phyloP scores from a whole-genome alignment of 2,329 filamentous ascomycete genomes.

The Drechslera avenae region DNA sequence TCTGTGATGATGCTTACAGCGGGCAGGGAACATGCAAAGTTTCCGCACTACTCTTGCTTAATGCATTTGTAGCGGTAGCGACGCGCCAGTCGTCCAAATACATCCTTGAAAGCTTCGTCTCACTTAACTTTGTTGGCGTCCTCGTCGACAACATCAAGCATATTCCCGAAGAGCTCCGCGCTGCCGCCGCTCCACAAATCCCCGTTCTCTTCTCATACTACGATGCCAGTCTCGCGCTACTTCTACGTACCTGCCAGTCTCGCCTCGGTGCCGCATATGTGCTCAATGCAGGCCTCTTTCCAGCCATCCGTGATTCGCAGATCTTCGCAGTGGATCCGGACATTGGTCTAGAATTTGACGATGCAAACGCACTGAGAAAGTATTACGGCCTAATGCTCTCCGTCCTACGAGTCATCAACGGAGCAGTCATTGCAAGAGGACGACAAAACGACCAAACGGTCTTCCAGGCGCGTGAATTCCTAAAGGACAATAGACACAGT shows the following conservation, averaged over 20 bases:
- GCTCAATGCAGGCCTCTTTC: constrained; percentile 88
- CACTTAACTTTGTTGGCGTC: constrained; percentile 88
- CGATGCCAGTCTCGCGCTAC: constrained; percentile 78
- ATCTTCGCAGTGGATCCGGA: constrained; percentile 91
- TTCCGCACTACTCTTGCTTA: constrained; percentile 83
- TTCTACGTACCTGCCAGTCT: constrained; percentile 83
- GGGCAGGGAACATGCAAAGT: constrained; percentile 82
- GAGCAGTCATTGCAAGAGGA: constrained; percentile 80
- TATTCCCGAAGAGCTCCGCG: constrained; percentile 69
- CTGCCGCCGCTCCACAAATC: constrained; percentile 54
- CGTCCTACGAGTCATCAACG: constrained; percentile 79
- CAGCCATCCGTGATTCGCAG: constrained; percentile 77
- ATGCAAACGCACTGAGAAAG: constrained; percentile 71
- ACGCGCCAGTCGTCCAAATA: constrained; percentile 72
- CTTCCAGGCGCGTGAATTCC: constrained; percentile 76
- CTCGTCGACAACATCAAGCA: constrained; percentile 85
- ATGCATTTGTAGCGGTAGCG: constrained; percentile 75
- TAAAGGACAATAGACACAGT: constrained; percentile 79
- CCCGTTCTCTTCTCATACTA: constrained; percentile 63
- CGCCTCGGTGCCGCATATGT: constrained; percentile 82
- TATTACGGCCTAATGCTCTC: constrained; percentile 85
- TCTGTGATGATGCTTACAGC: constrained; percentile 92
- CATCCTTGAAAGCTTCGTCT: constrained; percentile 78
- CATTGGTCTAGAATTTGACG: constrained; percentile 77
- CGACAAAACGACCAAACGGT: constrained; percentile 75